Conservation (phyloP, 1,284 basidiomycete genomes). For the Marasmius sp. region DNA sequence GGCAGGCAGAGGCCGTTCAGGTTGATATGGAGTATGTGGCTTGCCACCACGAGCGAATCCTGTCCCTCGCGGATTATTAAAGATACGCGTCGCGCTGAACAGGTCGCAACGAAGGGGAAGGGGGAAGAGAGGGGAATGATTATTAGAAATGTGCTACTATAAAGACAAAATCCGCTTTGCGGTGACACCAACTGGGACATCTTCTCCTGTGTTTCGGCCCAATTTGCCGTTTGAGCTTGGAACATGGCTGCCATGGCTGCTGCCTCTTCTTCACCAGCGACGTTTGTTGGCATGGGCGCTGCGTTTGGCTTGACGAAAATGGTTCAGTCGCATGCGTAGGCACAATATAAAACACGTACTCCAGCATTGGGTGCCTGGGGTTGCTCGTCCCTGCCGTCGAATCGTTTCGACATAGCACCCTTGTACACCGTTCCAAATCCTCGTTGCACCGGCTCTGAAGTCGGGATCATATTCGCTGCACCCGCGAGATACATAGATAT, state of each 20-base stretch:
- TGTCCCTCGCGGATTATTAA: constrained; percentile 62
- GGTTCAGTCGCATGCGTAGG: constrained; percentile 17
- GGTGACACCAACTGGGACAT: constrained; percentile 91
- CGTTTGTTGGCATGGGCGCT: constrained; percentile 37
- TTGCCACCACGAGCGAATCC: constrained; percentile 63
- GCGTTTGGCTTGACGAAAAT: constrained; percentile 27
- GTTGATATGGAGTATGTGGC: constrained; percentile 47
- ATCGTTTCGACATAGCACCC: constrained; percentile 84
- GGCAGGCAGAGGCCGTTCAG: constrained; percentile 76
- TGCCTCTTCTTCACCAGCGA: constrained; percentile 72
- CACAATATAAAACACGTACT: constrained; percentile 26
- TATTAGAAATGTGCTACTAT: constrained; percentile 72
- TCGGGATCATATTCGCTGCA: constrained; percentile 38
- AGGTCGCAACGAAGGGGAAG: constrained; percentile 20
- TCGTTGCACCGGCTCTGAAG: constrained; percentile 43
- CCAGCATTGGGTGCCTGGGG: constrained; percentile 22
- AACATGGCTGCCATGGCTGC: constrained; percentile 96
- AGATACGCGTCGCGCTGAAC: constrained; percentile 70
- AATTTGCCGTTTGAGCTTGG: constrained; percentile 85
- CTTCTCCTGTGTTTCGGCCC: constrained; percentile 96
- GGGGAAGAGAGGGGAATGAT: constrained; percentile 47
- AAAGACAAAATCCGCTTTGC: constrained; percentile 48
- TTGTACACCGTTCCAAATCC: constrained; percentile 52
- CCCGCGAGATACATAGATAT: constrained; percentile 83
- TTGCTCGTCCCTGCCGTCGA: constrained; percentile 81